Evolutionary conservation across 2,329 filamentous ascomycete genomes (phyloP).

Genomic region (Allantophomopsis cytisporea): DNA sequence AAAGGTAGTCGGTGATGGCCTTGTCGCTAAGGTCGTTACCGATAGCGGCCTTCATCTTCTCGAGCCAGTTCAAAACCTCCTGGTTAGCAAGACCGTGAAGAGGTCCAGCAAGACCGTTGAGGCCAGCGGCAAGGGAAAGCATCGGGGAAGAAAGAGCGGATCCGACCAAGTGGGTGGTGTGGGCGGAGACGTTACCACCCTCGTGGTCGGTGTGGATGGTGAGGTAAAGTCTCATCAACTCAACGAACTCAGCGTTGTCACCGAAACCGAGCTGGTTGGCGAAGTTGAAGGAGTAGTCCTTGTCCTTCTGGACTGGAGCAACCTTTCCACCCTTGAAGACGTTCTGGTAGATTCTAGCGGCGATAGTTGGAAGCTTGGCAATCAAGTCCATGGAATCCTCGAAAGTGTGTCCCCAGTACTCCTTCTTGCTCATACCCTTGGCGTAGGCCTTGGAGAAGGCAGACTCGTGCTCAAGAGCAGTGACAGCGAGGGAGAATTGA

Average conservation of each 20-base stretch:
- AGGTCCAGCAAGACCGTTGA: conserved; percentile 95
- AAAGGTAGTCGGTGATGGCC: conserved; percentile 97
- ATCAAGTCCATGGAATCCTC: conserved; percentile 99
- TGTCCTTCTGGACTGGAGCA: conserved; percentile 88
- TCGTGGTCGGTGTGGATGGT: conserved; percentile 99
- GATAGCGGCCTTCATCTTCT: conserved; percentile 93
- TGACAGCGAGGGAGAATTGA: conserved; percentile 96
- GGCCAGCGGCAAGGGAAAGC: conserved; percentile 89
- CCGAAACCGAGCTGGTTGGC: conserved; percentile 98
- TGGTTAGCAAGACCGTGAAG: conserved; percentile 99
- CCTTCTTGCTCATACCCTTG: conserved; percentile 98
- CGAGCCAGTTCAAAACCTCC: conserved; percentile 98
- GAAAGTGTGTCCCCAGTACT: conserved; percentile 99
- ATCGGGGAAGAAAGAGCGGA: conserved; percentile 93
- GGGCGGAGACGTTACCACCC: conserved; percentile 95
- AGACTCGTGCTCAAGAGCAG: conserved; percentile 95
- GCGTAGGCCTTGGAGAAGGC: conserved; percentile 97
- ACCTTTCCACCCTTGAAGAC: conserved; percentile 99
- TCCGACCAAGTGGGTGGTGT: conserved; percentile 97
- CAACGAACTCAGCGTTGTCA: conserved; percentile 90
- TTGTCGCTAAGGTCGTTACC: conserved; percentile 93
- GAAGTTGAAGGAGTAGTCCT: conserved; percentile 99
- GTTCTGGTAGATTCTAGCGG: conserved; percentile 98
- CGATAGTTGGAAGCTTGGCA: conserved; percentile 97
- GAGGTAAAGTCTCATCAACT: conserved; percentile 97